Conservation (phyloP, 2,329 filamentous ascomycete genomes). For the Arachnopeziza araneosa region DNA sequence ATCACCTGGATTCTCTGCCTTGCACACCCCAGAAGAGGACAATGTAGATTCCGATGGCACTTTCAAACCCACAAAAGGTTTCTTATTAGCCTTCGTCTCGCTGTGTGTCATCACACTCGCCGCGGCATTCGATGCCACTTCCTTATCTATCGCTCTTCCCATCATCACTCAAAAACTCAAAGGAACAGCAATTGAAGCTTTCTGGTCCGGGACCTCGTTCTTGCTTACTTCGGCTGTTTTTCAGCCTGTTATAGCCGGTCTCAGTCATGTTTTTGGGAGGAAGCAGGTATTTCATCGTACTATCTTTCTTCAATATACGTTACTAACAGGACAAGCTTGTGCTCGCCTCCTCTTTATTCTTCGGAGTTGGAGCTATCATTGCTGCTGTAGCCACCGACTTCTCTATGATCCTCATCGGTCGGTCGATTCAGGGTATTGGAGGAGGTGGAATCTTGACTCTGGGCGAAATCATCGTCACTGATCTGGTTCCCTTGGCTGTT, state of each 20-base stretch:
- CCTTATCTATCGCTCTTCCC: conserved; percentile 55
- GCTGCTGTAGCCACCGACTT: conserved; percentile 34
- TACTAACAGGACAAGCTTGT: conserved; percentile 14
- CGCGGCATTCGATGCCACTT: conserved; percentile 61
- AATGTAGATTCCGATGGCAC: too few species aligned
- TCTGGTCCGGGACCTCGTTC: conserved; percentile 68
- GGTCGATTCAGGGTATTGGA: conserved; percentile 44
- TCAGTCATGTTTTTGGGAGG: conserved; percentile 39
- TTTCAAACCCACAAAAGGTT: conserved; percentile 22
- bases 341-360: conserved; percentile 28
- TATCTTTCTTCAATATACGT: conserved; percentile 1
- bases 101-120: conserved; percentile 49
- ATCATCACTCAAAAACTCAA: conserved; percentile 46
- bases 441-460: conserved; percentile 45
- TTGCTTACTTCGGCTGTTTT: conserved; percentile 59
- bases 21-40: too few species aligned
- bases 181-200: conserved; percentile 55
- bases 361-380: conserved; percentile 36
- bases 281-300: conserved; percentile 21
- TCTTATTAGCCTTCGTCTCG: conserved; percentile 24
- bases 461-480: conserved; percentile 41
- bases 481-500: conserved; percentile 39
- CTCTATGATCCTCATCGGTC: conserved; percentile 33
- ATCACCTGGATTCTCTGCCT: background rate
- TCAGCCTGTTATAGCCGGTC: conserved; percentile 41